phyloP scores from a whole-genome alignment of 768 basidiomycete species.

The Xanthoconium stramineum region DNA sequence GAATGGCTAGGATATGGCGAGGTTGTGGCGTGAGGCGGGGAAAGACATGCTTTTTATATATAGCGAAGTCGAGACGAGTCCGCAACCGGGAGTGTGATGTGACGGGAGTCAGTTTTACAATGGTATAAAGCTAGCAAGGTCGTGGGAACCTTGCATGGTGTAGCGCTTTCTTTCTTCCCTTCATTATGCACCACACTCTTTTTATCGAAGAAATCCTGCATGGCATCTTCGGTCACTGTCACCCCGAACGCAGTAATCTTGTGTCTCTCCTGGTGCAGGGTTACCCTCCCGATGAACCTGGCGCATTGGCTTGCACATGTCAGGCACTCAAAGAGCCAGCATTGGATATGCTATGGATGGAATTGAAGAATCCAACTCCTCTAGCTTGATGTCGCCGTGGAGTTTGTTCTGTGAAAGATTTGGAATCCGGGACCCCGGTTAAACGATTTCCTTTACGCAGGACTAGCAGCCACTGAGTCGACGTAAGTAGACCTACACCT shows the following conservation, averaged over 20 bases:
- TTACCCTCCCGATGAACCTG: not conserved
- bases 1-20: no score
- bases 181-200: not conserved
- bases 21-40: no score
- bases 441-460: not conserved
- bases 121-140: no score
- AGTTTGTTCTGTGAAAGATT: not conserved
- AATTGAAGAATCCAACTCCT: not conserved
- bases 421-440: not conserved
- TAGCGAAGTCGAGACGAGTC: no score
- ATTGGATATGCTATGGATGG: not conserved
- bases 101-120: no score
- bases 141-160: no score
- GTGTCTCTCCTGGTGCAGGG: not conserved
- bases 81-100: no score
- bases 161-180: no score
- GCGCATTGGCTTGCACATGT: not conserved
- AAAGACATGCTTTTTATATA: no score
- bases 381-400: not conserved
- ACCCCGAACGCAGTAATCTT: not conserved
- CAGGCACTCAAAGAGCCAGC: not conserved
- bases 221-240: not conserved
- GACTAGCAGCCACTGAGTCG: not conserved
- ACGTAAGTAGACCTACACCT: not conserved
- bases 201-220: not conserved